Conservation (phyloP, 331 rosid genomes). For the Malus hybrid region DNA sequence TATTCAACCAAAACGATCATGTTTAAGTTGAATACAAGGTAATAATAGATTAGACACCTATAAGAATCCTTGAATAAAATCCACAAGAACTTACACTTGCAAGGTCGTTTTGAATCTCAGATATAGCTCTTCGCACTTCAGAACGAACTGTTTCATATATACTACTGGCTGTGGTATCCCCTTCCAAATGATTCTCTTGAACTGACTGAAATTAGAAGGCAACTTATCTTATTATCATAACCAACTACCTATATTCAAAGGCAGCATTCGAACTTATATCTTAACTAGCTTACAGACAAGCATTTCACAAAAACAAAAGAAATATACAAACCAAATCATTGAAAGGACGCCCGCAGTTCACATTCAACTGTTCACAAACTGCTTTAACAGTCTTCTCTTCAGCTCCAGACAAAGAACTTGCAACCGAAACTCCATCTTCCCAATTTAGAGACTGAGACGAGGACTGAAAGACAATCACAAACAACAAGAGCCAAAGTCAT, state of each 20-base stretch:
- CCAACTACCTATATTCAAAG: neutral
- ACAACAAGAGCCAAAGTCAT: slow-evolving; percentile 4
- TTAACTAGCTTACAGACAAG: neutral
- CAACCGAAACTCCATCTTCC: slow-evolving; percentile 43
- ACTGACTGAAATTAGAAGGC: slow-evolving; percentile 37
- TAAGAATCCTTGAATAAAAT: neutral
- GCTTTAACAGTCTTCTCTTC: slow-evolving; percentile 59
- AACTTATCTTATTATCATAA: neutral
- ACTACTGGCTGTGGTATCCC: slow-evolving; percentile 26
- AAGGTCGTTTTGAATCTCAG: slow-evolving; percentile 78
- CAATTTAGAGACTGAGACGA: slow-evolving; percentile 13
- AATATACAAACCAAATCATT: neutral
- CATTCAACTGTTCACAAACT: slow-evolving; percentile 60
- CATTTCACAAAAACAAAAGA: neutral
- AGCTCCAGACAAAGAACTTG: slow-evolving; percentile 56
- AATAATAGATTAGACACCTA: too few species aligned
- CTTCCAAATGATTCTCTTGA: slow-evolving; percentile 31
- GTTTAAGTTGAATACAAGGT: too few species aligned
- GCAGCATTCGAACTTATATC: slow-evolving; percentile 1
- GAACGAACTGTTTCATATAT: slow-evolving; percentile 78
- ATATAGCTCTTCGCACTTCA: slow-evolving; percentile 85
- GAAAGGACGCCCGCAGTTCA: neutral
- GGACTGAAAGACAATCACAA: slow-evolving; percentile 32
- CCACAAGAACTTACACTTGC: slow-evolving; percentile 49
- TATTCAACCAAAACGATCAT: neutral